phyloP scores from a whole-genome alignment of 2,329 filamentous ascomycete genomes.

The Pseudofabraea citricarpa region DNA sequence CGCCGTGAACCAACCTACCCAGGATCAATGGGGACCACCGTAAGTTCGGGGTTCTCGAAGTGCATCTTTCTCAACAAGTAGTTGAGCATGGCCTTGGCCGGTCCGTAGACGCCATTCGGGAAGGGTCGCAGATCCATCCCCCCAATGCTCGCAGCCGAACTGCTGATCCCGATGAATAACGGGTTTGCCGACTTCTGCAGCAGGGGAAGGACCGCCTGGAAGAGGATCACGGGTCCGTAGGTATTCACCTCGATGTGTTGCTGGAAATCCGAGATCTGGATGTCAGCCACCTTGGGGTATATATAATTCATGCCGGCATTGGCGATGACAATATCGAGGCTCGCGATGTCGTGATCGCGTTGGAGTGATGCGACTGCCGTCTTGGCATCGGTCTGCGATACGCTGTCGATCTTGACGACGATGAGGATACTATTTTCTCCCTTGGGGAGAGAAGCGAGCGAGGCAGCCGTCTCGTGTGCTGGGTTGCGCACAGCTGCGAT shows the following conservation, averaged over 20 bases:
- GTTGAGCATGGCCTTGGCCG: conserved; percentile 33
- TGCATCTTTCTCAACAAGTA: conserved; percentile 30
- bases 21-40: conserved; percentile 21
- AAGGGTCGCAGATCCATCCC: conserved; percentile 10
- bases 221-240: conserved; percentile 35
- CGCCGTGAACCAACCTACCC: conserved; percentile 16
- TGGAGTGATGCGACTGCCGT: conserved; percentile 29
- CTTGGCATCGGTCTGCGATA: conserved; percentile 27
- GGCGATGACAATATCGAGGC: conserved; percentile 46
- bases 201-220: conserved; percentile 38
- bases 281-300: conserved; percentile 27
- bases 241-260: conserved; percentile 39
- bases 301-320: conserved; percentile 41
- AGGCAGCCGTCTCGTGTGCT: conserved; percentile 17
- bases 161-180: conserved; percentile 32
- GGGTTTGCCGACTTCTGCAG: conserved; percentile 29
- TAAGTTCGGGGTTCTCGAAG: conserved; percentile 31
- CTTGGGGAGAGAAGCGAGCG: conserved; percentile 31
- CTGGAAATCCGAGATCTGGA: conserved; percentile 31
- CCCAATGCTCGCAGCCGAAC: conserved; percentile 14
- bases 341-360: conserved; percentile 29
- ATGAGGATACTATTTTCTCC: conserved; percentile 32
- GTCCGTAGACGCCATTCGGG: conserved; percentile 32
- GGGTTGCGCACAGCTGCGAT: conserved; percentile 34
- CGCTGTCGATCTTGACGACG: conserved; percentile 37